Conservation (phyloP, 2,329 filamentous ascomycete species). For the Dactylellina parvicollis region DNA sequence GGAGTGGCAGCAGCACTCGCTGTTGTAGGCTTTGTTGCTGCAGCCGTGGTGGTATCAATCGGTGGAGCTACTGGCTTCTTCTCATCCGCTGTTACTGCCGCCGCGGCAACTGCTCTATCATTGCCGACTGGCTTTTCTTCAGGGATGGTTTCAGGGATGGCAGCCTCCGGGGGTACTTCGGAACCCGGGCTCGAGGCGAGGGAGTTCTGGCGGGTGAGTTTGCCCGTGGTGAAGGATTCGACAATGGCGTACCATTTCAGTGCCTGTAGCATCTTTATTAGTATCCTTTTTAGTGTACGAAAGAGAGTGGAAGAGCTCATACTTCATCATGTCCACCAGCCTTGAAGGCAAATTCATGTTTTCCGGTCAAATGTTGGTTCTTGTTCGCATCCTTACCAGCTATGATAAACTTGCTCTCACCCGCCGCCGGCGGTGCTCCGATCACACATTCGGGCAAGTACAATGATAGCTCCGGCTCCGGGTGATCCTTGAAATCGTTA, state of each 20-base stretch:
- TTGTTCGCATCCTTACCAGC: slow-evolving; percentile 93
- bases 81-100: slow-evolving; percentile 15
- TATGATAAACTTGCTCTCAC: slow-evolving; percentile 86
- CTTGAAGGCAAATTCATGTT: slow-evolving; percentile 58
- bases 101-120: slow-evolving; percentile 22
- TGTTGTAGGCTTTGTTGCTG: neutral
- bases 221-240: slow-evolving; percentile 54
- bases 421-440: slow-evolving; percentile 67
- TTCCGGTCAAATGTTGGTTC: slow-evolving; percentile 62
- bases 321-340: slow-evolving; percentile 55
- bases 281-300: neutral
- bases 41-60: slow-evolving; percentile 32
- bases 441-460: slow-evolving; percentile 91
- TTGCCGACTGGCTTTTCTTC: slow-evolving; percentile 39
- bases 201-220: slow-evolving; percentile 49
- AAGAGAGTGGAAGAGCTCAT: neutral
- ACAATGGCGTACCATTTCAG: slow-evolving; percentile 56
- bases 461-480: slow-evolving; percentile 84
- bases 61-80: slow-evolving; percentile 40
- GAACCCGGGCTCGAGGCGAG: slow-evolving; percentile 8
- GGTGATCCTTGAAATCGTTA: slow-evolving; percentile 71
- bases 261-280: slow-evolving; percentile 34
- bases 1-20: slow-evolving; percentile 7
- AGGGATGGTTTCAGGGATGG: slow-evolving; percentile 28
- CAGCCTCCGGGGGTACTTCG: slow-evolving; percentile 6